Conservation (phyloP, 768 basidiomycete species). For the Hericium rajendrae region DNA sequence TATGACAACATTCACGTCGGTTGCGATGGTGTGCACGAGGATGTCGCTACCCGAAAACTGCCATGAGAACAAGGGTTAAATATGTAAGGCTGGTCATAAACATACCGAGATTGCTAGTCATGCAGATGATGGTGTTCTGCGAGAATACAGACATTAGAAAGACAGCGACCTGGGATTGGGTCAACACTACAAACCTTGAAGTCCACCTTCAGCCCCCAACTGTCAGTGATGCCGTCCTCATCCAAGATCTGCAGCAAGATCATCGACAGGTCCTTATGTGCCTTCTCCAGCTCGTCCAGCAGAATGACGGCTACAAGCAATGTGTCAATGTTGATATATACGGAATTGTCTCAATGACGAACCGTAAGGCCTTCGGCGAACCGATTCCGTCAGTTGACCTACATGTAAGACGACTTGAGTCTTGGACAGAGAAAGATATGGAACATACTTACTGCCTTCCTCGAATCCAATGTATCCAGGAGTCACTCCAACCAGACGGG, state of each 20-base stretch:
- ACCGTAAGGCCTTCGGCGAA: slow-evolving; percentile 52
- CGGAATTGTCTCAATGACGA: slow-evolving; percentile 1
- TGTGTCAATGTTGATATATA: neutral
- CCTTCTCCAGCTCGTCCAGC: slow-evolving; percentile 64
- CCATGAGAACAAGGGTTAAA: neutral
- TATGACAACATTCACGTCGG: slow-evolving; percentile 52
- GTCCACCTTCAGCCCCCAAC: slow-evolving; percentile 85
- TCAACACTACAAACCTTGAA: slow-evolving; percentile 51
- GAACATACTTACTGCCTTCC: slow-evolving; percentile 42
- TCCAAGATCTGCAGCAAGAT: slow-evolving; percentile 87
- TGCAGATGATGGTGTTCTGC: slow-evolving; percentile 84
- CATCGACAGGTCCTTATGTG: slow-evolving; percentile 90
- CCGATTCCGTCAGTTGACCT: slow-evolving; percentile 59
- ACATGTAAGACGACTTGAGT: neutral
- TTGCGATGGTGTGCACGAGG: slow-evolving; percentile 58
- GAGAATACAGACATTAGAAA: neutral
- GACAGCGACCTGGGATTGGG: neutral
- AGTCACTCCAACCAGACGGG: slow-evolving; percentile 83
- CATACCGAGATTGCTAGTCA: slow-evolving; percentile 77
- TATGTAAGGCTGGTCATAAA: too few species aligned
- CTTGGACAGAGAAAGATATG: neutral
- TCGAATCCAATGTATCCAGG: slow-evolving; percentile 84
- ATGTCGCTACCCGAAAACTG: slow-evolving; percentile 43
- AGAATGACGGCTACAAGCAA: slow-evolving; percentile 42
- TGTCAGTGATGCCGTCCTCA: slow-evolving; percentile 83